Evolutionary conservation across 2,329 filamentous ascomycete species (phyloP), one percentile per base, ranked within the genome.

Genomic region (Ceratocystis colombiana): DNA sequence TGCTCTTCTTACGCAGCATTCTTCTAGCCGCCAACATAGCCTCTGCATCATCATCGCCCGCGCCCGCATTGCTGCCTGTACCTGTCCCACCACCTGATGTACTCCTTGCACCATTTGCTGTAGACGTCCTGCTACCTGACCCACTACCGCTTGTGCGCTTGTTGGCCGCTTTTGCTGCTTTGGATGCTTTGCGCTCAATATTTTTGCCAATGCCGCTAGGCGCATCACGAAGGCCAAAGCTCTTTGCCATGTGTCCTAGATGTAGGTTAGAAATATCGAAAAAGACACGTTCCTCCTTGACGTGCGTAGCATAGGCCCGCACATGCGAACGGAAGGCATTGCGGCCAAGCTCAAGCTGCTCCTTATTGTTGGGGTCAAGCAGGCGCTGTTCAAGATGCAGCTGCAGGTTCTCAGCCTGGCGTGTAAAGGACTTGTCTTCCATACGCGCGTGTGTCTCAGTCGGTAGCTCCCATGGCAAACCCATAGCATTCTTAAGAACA

Each of bases 231-330:
- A 99, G 77, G 1, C 87, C 94, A 73, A 96, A 99, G 30, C 88
- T 90, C 79, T 99, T 99, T 6, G 93, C 93, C 70, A 94, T 79
- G 79, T 99, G 94, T 2, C 94, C 94, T 6, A 97, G 78, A 74
- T 99, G 94, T 61, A 99, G 78, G 72, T 89, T 84, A 68, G 90
- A 91, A 75, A 96, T 95, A 74, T 97, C 89, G 74, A 99, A 99
- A 73, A 88, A 92, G 64, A 80, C 79, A 64, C 94, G 83, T 77
- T 99, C 94, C 55, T 87, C 86, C 37, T 89, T 87, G 33, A 93
- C 84, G 75, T 99, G 94, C 0, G 94, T 99, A 1, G 94, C 91
- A 74, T 99, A 99, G 0, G 94, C 94, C 65, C 94, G 83, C 65
- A 99, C 87, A 72, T 97, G 92, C 63, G 89, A 94, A 73, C 95